These are phyloP conservation scores for Cutaneotrichosporon spelunceum DNA, from an alignment of 1,284 basidiomycete genomes.

Conservation along the genomic window DNA sequence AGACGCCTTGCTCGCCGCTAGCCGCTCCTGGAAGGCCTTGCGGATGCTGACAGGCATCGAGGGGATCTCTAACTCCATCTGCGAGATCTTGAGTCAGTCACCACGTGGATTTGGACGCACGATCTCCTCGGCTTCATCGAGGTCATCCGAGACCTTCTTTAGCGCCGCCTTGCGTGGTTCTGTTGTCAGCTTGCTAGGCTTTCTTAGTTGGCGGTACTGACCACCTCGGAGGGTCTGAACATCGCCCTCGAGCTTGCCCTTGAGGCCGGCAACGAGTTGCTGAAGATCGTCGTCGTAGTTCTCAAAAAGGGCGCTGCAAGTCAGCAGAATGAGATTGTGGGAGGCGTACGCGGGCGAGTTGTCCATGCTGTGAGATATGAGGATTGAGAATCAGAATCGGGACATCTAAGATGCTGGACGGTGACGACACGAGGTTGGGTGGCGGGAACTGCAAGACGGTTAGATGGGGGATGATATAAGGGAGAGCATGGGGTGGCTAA, in stretches of 20 bases:
- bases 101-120: conserved; percentile 52
- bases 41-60: conserved; percentile 84
- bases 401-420: not conserved
- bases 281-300: conserved; percentile 53
- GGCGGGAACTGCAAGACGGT: not conserved
- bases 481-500: not conserved
- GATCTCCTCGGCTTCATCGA: conserved; percentile 98
- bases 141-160: conserved; percentile 85
- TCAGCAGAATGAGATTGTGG: not conserved
- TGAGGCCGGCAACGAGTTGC: conserved; percentile 44
- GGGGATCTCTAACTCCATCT: conserved; percentile 99
- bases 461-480: not conserved
- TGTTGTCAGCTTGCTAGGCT: conserved; percentile 38
- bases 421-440: not conserved
- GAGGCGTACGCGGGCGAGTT: conserved; percentile 50
- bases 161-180: conserved; percentile 80
- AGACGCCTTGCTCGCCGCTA: conserved; percentile 67
- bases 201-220: conserved; percentile 25
- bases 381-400: not conserved
- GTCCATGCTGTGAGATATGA: conserved; percentile 38
- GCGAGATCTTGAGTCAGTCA: conserved; percentile 65
- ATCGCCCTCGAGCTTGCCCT: conserved; percentile 48
- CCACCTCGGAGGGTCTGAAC: conserved; percentile 49
- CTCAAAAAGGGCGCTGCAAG: conserved; percentile 49
- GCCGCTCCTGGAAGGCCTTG: conserved; percentile 67